Evolutionary conservation across 345 rosid species (phyloP).

Genomic region (Eucalyptus albens): DNA sequence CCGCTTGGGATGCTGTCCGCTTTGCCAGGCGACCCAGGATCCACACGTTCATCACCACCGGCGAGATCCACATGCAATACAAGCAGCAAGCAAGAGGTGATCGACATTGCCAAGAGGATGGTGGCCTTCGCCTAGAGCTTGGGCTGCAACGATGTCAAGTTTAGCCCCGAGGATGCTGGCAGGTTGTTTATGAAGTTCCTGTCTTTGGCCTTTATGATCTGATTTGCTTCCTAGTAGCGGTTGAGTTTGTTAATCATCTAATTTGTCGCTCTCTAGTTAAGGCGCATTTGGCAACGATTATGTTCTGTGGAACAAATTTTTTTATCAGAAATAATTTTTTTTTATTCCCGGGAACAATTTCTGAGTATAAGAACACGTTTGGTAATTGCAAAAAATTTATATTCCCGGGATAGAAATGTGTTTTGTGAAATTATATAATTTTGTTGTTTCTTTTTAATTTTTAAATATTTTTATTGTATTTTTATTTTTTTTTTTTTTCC

Average conservation of each 20-base stretch:
- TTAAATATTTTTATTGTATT: no score
- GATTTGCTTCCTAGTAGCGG: background rate
- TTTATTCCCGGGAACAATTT: fast-evolving
- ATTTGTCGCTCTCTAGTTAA: background rate
- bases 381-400: no score
- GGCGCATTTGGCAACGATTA: no score
- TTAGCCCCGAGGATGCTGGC: slow-evolving; percentile 95
- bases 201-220: background rate
- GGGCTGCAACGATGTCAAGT: slow-evolving; percentile 86
- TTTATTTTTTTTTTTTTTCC: no score
- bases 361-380: no score
- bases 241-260: background rate
- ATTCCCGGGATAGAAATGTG: no score
- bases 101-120: slow-evolving; percentile 69
- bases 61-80: slow-evolving; percentile 68
- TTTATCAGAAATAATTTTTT: fast-evolving
- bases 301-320: no score
- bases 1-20: slow-evolving; percentile 89
- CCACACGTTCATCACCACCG: slow-evolving; percentile 81
- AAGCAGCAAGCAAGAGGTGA: slow-evolving; percentile 60
- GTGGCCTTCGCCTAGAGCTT: slow-evolving; percentile 67
- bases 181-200: slow-evolving; percentile 14
- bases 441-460: no score
- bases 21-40: slow-evolving; percentile 66
- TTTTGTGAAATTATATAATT: no score